A percentile compares a stretch with the other conserved stretches of the same genome.
These are phyloP conservation scores for Claviceps cyperi DNA, from an alignment of 2,329 filamentous ascomycete genomes.

Conservation along the genomic window DNA sequence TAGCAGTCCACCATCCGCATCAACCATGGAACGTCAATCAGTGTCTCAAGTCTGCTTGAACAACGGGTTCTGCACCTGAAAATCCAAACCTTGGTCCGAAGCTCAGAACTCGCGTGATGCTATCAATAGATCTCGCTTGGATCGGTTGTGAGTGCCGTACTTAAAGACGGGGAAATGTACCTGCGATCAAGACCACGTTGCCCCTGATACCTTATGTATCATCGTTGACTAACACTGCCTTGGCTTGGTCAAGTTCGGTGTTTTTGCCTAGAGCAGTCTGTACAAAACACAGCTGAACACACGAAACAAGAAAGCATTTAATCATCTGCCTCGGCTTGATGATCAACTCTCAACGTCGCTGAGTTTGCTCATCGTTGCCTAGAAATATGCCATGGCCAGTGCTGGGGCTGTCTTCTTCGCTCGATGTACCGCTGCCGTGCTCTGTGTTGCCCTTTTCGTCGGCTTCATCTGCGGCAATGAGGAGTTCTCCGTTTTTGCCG, in stretches of 20 bases:
- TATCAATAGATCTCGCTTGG: background rate
- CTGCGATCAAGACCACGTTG: background rate
- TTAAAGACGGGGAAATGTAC: background rate
- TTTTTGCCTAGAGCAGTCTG: too few species aligned
- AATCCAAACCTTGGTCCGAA: background rate
- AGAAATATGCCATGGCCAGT: conserved; percentile 16
- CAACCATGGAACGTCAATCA: too few species aligned
- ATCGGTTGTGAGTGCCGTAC: background rate
- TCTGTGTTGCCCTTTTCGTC: conserved; percentile 22
- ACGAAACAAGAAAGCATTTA: background rate
- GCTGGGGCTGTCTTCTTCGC: conserved; percentile 12
- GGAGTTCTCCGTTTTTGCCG: conserved; percentile 43
- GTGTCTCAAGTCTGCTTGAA: too few species aligned
- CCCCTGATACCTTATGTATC: background rate
- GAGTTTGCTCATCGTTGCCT: conserved; percentile 20
- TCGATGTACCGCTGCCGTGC: conserved; percentile 16
- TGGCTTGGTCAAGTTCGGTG: too few species aligned
- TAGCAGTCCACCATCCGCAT: too few species aligned
- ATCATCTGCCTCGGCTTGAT: background rate
- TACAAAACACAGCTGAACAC: background rate
- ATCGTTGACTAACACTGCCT: too few species aligned
- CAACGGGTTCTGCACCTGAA: too few species aligned
- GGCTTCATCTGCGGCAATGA: conserved; percentile 30
- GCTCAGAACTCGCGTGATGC: background rate
- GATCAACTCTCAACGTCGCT: conserved; percentile 8